phyloP scores from a whole-genome alignment of 352 stramenopile genomes.

The Pythium diclinum region DNA sequence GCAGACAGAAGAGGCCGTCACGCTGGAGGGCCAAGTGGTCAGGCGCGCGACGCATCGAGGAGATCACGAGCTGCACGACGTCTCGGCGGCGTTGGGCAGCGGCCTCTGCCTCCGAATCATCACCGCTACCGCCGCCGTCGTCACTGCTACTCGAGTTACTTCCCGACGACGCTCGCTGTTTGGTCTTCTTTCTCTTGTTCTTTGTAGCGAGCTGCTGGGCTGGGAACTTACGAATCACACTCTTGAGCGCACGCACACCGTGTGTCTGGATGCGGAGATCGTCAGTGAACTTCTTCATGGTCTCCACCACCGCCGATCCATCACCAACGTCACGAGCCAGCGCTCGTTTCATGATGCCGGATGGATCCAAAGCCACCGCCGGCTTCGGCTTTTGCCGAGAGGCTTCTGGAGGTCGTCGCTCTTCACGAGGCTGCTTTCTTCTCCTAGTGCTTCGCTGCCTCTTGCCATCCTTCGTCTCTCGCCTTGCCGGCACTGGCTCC shows the following conservation, averaged over 20 bases:
- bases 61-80: conserved; percentile 37
- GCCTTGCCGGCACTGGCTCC: neutral
- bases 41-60: conserved; percentile 42
- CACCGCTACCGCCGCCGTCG: conserved; percentile 6
- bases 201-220: neutral
- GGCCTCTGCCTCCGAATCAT: neutral
- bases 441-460: neutral
- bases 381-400: neutral
- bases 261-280: conserved; percentile 47
- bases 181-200: neutral
- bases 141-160: neutral
- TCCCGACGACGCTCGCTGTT: neutral
- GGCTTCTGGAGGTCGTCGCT: neutral
- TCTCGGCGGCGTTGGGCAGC: conserved; percentile 6
- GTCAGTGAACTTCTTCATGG: conserved; percentile 43
- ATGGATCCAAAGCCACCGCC: conserved; percentile 30
- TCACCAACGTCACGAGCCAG: conserved; percentile 44
- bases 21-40: conserved; percentile 39
- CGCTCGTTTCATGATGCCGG: conserved; percentile 49
- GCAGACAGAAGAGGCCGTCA: conserved; percentile 45
- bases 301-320: conserved; percentile 37
- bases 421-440: neutral
- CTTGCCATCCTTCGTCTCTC: neutral
- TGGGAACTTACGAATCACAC: conserved; percentile 32
- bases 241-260: conserved; percentile 46